These are phyloP conservation scores for Ramaria rubella DNA, from an alignment of 768 basidiomycete species.

Conservation along the genomic window DNA sequence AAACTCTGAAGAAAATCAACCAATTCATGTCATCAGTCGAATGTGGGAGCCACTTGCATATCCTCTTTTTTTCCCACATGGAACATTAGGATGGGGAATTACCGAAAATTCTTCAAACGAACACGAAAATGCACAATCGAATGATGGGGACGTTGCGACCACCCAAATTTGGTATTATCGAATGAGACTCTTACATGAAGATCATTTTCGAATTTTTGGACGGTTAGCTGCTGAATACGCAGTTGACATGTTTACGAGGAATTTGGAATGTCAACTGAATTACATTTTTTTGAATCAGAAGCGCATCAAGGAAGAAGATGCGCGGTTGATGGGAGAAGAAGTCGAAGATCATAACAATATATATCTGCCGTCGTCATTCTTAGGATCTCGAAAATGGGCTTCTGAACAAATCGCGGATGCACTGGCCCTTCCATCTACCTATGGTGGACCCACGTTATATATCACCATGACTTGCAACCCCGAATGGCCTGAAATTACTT, in stretches of 20 bases:
- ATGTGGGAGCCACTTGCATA: slow-evolving; percentile 34
- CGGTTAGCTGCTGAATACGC: slow-evolving; percentile 29
- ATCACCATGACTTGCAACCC: slow-evolving; percentile 38
- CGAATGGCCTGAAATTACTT: slow-evolving; percentile 33
- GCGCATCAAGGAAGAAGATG: slow-evolving; percentile 21
- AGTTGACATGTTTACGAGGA: slow-evolving; percentile 34
- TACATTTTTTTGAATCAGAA: slow-evolving; percentile 22
- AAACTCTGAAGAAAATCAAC: not conserved
- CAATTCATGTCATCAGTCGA: slow-evolving; percentile 23
- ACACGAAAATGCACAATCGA: too few relatives aligned
- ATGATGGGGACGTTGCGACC: slow-evolving; percentile 10
- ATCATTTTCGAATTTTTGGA: slow-evolving; percentile 29
- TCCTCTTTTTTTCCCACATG: slow-evolving; percentile 33
- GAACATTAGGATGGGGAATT: slow-evolving; percentile 30
- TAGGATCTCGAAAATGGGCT: too few relatives aligned
- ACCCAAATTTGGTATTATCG: slow-evolving; percentile 33
- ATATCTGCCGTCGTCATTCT: slow-evolving; percentile 31
- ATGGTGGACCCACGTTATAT: slow-evolving; percentile 30
- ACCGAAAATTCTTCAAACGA: not conserved
- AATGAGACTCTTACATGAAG: slow-evolving; percentile 25
- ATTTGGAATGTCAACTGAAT: too few relatives aligned
- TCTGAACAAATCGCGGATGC: slow-evolving; percentile 34
- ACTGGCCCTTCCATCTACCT: slow-evolving; percentile 26
- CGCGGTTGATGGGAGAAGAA: slow-evolving; percentile 24
- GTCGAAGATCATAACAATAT: slow-evolving; percentile 24